Percentiles rank a stretch among this genome's conserved stretches.
These are phyloP conservation scores for Penicillium sp. DNA, from an alignment of 2,329 filamentous ascomycete genomes.

Conservation along the genomic window DNA sequence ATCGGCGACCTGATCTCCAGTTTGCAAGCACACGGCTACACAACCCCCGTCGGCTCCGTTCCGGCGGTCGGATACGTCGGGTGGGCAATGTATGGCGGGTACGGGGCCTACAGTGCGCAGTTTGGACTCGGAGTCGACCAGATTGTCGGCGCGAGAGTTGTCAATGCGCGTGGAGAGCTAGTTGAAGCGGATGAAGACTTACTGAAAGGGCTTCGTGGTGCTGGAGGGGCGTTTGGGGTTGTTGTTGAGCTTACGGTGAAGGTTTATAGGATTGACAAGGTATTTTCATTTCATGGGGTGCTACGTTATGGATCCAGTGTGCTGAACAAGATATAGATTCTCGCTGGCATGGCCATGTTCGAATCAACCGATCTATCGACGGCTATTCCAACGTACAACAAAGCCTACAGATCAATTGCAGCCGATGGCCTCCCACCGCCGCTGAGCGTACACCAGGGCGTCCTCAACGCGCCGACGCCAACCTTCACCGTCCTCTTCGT, in stretches of 20 bases:
- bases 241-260: slow-evolving; percentile 26
- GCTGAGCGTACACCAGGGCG: slow-evolving; percentile 22
- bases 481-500: slow-evolving; percentile 17
- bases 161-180: slow-evolving; percentile 20
- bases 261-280: slow-evolving; percentile 14
- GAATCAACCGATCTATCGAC: slow-evolving; percentile 21
- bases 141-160: slow-evolving; percentile 21
- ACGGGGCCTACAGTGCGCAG: not conserved
- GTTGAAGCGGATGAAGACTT: slow-evolving; percentile 19
- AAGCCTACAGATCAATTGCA: no score
- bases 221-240: slow-evolving; percentile 26
- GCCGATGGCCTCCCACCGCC: slow-evolving; percentile 13
- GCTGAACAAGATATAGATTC: slow-evolving; percentile 14
- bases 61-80: not conserved
- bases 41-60: slow-evolving; percentile 11
- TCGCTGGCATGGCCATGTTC: slow-evolving; percentile 25
- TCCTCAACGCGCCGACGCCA: slow-evolving; percentile 18
- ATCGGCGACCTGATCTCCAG: slow-evolving; percentile 11
- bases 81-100: not conserved
- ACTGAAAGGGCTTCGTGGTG: slow-evolving; percentile 25
- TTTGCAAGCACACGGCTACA: slow-evolving; percentile 18
- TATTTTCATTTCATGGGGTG: not conserved
- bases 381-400: slow-evolving; percentile 19
- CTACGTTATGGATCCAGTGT: no score
- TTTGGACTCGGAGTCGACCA: not conserved